Percentiles rank a stretch among this genome's conserved stretches.
phyloP scores from a whole-genome alignment of 176 grass and related monocot genomes.

The Aegilops umbellulata region DNA sequence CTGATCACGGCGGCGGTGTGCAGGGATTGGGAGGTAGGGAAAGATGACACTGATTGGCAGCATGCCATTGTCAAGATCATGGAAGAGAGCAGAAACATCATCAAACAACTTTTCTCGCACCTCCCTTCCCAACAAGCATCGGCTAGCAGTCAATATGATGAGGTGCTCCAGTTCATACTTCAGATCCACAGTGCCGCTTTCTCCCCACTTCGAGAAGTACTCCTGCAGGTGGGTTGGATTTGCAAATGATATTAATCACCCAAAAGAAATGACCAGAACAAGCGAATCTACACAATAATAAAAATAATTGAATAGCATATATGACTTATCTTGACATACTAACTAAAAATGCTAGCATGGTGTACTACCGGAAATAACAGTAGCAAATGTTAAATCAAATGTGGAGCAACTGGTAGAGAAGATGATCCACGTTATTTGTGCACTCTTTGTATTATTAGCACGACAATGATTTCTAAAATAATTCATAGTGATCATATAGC shows the following conservation, averaged over 20 bases:
- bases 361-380: neutral
- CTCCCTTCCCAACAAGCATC: conserved; percentile 88
- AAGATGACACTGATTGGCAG: conserved; percentile 87
- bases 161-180: conserved; percentile 97
- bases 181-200: conserved; percentile 88
- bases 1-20: conserved; percentile 70
- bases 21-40: conserved; percentile 84
- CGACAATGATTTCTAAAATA: neutral
- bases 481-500: neutral
- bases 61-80: conserved; percentile 98
- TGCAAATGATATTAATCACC: neutral
- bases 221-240: conserved; percentile 46
- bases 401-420: neutral
- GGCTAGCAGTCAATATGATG: conserved; percentile 94
- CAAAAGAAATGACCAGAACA: neutral
- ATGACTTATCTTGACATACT: neutral
- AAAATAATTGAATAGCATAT: neutral
- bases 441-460: neutral
- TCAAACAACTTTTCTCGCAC: conserved; percentile 96
- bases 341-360: neutral
- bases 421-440: neutral
- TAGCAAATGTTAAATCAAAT: neutral
- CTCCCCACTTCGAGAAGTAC: conserved; percentile 98
- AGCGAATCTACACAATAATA: neutral
- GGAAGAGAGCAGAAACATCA: conserved; percentile 94